These are phyloP conservation scores for Combretum micranthum DNA, from an alignment of 345 rosid genomes.

Conservation along the genomic window DNA sequence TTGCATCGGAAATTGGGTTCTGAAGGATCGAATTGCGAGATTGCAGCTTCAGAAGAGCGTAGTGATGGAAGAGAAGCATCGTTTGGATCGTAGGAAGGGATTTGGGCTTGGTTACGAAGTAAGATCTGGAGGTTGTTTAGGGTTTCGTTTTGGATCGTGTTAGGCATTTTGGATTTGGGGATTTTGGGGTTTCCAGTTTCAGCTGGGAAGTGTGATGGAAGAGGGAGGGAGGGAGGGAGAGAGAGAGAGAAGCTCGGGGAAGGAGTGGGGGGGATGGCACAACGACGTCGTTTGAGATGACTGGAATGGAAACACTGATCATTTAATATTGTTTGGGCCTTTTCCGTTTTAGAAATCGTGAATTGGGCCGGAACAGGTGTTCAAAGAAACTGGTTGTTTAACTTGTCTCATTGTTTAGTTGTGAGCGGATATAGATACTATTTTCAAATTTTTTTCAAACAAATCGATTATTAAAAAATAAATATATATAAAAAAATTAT, in stretches of 20 bases:
- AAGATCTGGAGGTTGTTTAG: constrained; percentile 50
- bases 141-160: constrained; percentile 49
- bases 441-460: too few relatives aligned
- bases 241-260: background rate
- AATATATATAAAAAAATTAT: too few relatives aligned
- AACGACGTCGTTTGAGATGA: background rate
- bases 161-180: constrained; percentile 33
- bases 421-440: too few relatives aligned
- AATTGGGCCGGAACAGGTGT: too few relatives aligned
- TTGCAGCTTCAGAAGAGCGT: constrained; percentile 35
- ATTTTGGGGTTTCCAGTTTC: background rate
- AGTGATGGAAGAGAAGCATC: constrained; percentile 29
- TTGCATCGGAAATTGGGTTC: constrained; percentile 59
- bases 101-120: constrained; percentile 50
- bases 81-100: constrained; percentile 45
- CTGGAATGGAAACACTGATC: too few relatives aligned
- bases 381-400: too few relatives aligned
- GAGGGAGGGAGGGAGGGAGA: too few relatives aligned
- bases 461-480: too few relatives aligned
- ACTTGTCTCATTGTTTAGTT: too few relatives aligned
- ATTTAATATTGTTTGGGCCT: too few relatives aligned
- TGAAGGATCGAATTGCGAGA: constrained; percentile 53
- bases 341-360: too few relatives aligned
- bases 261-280: background rate
- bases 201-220: background rate